A percentile compares a stretch with the other conserved stretches of the same genome.
These are phyloP conservation scores for Orbilia quercus DNA, from an alignment of 2,329 filamentous ascomycete species.

Conservation along the genomic window DNA sequence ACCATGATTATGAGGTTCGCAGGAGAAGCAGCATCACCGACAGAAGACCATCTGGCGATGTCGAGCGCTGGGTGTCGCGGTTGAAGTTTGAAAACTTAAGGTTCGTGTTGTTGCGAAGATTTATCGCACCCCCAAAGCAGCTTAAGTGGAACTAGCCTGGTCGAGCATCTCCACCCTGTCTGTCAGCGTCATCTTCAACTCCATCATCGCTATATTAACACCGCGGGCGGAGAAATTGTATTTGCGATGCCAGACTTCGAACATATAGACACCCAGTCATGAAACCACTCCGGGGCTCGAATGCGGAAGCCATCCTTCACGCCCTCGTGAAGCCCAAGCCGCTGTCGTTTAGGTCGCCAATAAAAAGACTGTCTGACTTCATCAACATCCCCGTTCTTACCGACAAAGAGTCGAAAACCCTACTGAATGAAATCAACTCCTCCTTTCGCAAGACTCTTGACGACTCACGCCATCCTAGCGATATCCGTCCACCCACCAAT, in stretches of 20 bases:
- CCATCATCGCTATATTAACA: background rate
- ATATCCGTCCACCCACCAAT: conserved; percentile 26
- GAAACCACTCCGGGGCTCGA: conserved; percentile 24
- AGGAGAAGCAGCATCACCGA: conserved; percentile 17
- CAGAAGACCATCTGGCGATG: conserved; percentile 10
- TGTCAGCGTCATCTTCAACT: conserved; percentile 8
- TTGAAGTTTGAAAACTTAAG: no score
- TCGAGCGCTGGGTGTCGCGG: background rate
- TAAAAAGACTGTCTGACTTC: conserved; percentile 17
- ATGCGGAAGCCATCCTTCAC: conserved; percentile 19
- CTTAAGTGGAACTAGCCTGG: background rate
- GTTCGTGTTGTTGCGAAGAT: conserved; percentile 13
- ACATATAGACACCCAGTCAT: background rate
- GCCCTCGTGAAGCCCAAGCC: background rate
- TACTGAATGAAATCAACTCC: conserved; percentile 39
- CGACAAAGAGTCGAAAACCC: conserved; percentile 34
- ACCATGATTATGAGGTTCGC: conserved; percentile 73
- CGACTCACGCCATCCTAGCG: conserved; percentile 28
- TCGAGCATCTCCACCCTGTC: conserved; percentile 1
- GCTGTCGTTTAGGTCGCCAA: background rate
- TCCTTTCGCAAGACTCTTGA: conserved; percentile 33
- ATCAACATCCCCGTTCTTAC: conserved; percentile 47
- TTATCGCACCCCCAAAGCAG: background rate
- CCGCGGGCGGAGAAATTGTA: background rate
- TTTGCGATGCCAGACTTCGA: background rate